Base-by-base conservation (phyloP, 805 yeast genomes). In the Yamadazyma sp. region DNA sequence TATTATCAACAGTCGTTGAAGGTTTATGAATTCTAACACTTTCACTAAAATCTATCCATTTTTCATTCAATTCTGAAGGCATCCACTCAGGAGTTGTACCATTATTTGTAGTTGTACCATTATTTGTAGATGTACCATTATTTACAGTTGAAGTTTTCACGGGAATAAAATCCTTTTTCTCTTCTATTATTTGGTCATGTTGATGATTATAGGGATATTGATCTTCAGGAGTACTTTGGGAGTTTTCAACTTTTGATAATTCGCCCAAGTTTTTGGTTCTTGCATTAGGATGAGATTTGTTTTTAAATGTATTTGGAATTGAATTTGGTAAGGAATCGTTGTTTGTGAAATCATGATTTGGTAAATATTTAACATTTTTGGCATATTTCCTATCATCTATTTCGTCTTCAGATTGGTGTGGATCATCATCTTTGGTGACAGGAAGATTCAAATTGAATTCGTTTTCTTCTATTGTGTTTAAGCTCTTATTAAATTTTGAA, bases 251-350 rank as follows among this genome's bases (percentile, higher is more conserved):
- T n/a, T n/a, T n/a, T n/a, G n/a, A n/a, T n/a, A n/a, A n/a, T n/a
- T n/a, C n/a, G n/a, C n/a, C n/a, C n/a, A n/a, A n/a, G n/a, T n/a
- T n/a, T 42, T 64, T 67, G 1, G 73, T 61, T 36, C 52, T 58
- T 15, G 73, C 73, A 39, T 65, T 67, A 5, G 72, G 72, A 41
- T 64, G 69, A n/a, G 67, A 58, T 43, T 65, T 67, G 38, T 65
- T 59, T 39, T 65, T 61, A 55, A 67, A 67, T 1, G 73, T 67
- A 38, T 67, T 67, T 15, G 73, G 72, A 14, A 63, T 62, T 1
- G 70, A 63, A 5, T 36, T 35, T 17, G 42, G 36, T 6, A 23
- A 19, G 11, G 33, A 21, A 24, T 37, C 26, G 28, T 40, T 39
- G 26, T 42, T 44, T 16, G 50, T 55, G 42, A 65, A 66, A 7